Evolutionary conservation across 352 stramenopile species (phyloP), one percentile per base, ranked within the genome.

Genomic region (Globisporangium paddicum): DNA sequence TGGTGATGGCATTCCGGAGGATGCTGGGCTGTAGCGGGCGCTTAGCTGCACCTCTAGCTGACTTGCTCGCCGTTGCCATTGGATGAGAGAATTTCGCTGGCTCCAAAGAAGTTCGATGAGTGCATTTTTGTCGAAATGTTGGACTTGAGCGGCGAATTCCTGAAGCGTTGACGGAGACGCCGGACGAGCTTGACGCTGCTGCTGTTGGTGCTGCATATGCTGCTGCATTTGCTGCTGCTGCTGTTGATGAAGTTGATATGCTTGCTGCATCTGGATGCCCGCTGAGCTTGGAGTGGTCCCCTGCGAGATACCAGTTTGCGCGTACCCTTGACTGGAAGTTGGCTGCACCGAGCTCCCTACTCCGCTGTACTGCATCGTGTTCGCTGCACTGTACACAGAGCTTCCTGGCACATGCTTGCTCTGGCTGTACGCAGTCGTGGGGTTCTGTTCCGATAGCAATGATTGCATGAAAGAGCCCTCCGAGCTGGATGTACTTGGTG

Each of bases 81-180:
- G 71, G 9, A 86, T 72, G 6, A 93, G 64, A 0, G 77, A 69
- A 53, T 71, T 74, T 28, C 79, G 67, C 62, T 91, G 80, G 41
- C 77, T 93, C 83, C 81, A 91, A 25, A 90, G 53, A 14, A 91
- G 62, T 38, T 90, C 81, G n/a, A 93, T 75, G 4, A 93, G 61
- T 8, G 73, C 68, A 21, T 68, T 76, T 35, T 83, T 79, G 51
- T 88, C 78, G 14, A 88, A 73, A 34, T 87, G 83, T 57, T 89
- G 75, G 4, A 90, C 77, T 55, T 90, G 83, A 6, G 66, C 68
- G 14, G 70, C 73, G 63, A 93, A 93, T 34, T 89, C 83, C 21
- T 78, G 64, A n/a, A 83, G 71, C 37, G 60, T 80, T 18, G 62
- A 61, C 26, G 46, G 50, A 25, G 58, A 45, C 37, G 57, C 53